A percentile compares a stretch with the other conserved stretches of the same genome.
phyloP scores from a whole-genome alignment of 371 early-diverging fungal genomes.

The Apophysomyces elegans region DNA sequence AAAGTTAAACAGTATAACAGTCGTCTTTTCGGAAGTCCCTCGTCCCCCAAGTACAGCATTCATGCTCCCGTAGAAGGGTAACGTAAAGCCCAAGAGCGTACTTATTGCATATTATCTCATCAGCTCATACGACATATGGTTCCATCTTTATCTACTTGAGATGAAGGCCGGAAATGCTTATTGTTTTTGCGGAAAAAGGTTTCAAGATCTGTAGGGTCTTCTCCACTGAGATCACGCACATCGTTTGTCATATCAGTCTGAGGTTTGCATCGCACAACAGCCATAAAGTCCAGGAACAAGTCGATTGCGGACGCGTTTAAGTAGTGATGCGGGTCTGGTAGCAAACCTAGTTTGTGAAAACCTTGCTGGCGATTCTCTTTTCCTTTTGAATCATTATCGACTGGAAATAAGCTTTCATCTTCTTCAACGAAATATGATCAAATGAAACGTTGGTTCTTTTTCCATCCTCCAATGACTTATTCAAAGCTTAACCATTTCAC shows the following conservation, averaged over 20 bases:
- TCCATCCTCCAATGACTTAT: conserved; percentile 12
- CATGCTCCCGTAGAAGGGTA: no score
- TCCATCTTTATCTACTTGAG: neutral
- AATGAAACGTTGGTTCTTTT: conserved; percentile 13
- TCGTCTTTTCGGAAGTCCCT: no score
- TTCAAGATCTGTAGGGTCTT: conserved; percentile 18
- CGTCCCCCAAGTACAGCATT: no score
- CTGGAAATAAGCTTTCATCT: conserved; percentile 18
- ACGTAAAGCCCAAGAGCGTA: no score
- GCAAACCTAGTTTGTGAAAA: conserved; percentile 3
- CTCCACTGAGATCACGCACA: conserved; percentile 17
- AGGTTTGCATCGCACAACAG: neutral
- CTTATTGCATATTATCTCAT: neutral
- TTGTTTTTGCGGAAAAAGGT: conserved; percentile 21
- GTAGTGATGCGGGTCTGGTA: conserved; percentile 15
- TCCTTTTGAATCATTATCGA: neutral
- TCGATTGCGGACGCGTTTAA: conserved; percentile 10
- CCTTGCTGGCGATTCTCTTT: neutral
- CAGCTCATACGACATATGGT: neutral
- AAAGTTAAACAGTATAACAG: no score
- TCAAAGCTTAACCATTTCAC: conserved; percentile 10
- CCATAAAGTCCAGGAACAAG: conserved; percentile 16
- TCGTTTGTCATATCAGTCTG: conserved; percentile 17
- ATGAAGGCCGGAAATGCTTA: conserved; percentile 10
- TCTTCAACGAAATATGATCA: conserved; percentile 1